Base-by-base conservation (phyloP, 139 green algal species). In the Microglena sp. region DNA sequence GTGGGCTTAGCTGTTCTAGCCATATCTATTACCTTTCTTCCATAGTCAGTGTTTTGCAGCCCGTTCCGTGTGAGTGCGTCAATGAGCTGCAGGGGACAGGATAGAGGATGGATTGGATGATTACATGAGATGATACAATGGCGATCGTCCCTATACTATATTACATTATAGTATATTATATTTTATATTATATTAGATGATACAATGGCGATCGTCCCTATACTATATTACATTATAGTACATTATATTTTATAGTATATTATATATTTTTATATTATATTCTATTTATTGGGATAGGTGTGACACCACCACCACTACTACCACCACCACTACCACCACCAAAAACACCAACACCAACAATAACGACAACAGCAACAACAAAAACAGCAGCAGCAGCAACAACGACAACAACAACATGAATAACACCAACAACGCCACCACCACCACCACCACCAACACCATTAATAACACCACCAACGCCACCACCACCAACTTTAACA, bases 1-100 rank as follows among this genome's bases (percentile, higher is more conserved):
- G 71, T 60, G 26, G 53, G 5, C 2, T 21, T 0, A 5, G 60
- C 65, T 21, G 64, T 60, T 2, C 21, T 24, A 21, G 64, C 65
- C 0, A 57, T 60, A 3, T 40, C 50, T 8, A 77, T 73, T 24
- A 46, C 64, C 2, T 56, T 11, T 5, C 60, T 28, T 22, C 58
- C 71, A 50, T 72, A 72, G n/a, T 46, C 58, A 0, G 71, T 77
- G 28, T 66, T 50, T 21, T 77, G 71, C 45, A 77, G 60, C 28
- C 71, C 71, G n/a, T 65, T 3, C 2, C 60, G 24, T 4, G 28
- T 15, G 27, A 67, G 60, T 11, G 60, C 60, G 22, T 67, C 60
- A 40, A 67, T 67, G 5, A 67, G 8, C 60, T 65, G 58, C 30
- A 43, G 30, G 33, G 40, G 40, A 11, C 8, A 11, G 40, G 11